Evolutionary conservation across 257 asterid species (phyloP), one percentile per base, ranked within the genome.

Genomic region (Solanum chilense): DNA sequence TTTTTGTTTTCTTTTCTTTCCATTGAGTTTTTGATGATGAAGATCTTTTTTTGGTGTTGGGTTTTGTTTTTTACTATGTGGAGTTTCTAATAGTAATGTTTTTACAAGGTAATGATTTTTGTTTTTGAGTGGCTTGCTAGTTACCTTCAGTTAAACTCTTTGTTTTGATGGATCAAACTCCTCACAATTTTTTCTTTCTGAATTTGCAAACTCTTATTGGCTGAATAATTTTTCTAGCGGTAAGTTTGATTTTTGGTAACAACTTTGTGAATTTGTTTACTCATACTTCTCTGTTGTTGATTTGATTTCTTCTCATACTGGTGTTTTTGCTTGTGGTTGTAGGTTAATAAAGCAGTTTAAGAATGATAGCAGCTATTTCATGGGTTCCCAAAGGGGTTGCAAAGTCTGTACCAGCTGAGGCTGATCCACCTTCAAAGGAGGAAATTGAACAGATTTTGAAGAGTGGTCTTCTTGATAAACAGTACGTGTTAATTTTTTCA

Each of bases 351-450:
- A 42, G 14, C n/a, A n/a, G n/a, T 15, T 16, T 42, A 80, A 95
- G 44, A 87, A 96, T 96, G 99, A 95, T 94, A 70, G 77, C 98
- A 29, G 93, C 95, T 14, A 89, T 96, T 85, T 94, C 97, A 6
- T 96, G 98, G 98, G 83, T 96, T 70, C 98, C 98, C 3, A 94
- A 96, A 88, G 98, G 98, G 45, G 95, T 86, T 75, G 89, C 94
- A 56, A 95, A 93, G 82, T 82, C 94, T 3, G 92, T 89, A 29
- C 95, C 96, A 1, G 60, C 71, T 21, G 82, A 86, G 37, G 97
- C 96, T 37, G 95, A 95, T 29, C 98, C 98, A 86, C 98, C 98
- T 82, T 93, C 98, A 6, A 95, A 92, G 84, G 96, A 94, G 75
- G 96, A 93, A 90, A 91, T 96, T 62, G 96, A 95, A 86, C 93